Evolutionary conservation across 805 yeast genomes (phyloP), one percentile per base, ranked within the genome.

Genomic region (Candida saitoana): DNA sequence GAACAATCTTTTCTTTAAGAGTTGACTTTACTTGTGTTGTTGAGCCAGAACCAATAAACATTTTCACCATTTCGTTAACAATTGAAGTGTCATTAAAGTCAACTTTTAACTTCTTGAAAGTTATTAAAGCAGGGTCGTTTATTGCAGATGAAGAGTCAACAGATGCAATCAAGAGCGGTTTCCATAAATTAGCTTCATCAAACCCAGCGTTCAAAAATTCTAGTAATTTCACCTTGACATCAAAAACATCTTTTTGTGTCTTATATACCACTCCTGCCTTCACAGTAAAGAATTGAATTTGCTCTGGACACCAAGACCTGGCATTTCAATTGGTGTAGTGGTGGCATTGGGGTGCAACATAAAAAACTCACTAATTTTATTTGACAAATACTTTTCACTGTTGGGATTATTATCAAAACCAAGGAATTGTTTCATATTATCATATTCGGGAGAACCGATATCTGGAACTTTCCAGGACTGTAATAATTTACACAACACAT

Each of bases 261-360:
- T 76, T 76, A 52, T 76, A 80, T 0, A 75, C 59, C 0, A 80
- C 76, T 19, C 90, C 91, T 2, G 91, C 87, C 47, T 77, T 77
- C 41, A 71, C 73, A 0, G 87, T 82, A 50, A 87, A 77, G 50
- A 82, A 87, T 1, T 76, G 57, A 15, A 76, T 73, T 33, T 84
- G 88, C 0, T 56, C 55, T 0, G 69, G 57, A 11, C 11, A 11
- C 82, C 67, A 39, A 89, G 61, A 0, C 96, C 96, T 0, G 91
- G 88, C 43, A 79, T 71, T 51, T 44, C 56, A 41, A 41, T 60
- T 46, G 39, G 71, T 57, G 33, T 58, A 42, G 50, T 42, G 5
- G 48, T 34, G 0, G 54, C 35, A 27, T 42, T 55, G 1, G 89
- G 81, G 34, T 64, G 64, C 25, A 87, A 59, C 37, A 86, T 50